A percentile compares a stretch with the other conserved stretches of the same genome.
Evolutionary conservation across 2,329 filamentous ascomycete genomes (phyloP).

Genomic region (Lecanicillium sp.): DNA sequence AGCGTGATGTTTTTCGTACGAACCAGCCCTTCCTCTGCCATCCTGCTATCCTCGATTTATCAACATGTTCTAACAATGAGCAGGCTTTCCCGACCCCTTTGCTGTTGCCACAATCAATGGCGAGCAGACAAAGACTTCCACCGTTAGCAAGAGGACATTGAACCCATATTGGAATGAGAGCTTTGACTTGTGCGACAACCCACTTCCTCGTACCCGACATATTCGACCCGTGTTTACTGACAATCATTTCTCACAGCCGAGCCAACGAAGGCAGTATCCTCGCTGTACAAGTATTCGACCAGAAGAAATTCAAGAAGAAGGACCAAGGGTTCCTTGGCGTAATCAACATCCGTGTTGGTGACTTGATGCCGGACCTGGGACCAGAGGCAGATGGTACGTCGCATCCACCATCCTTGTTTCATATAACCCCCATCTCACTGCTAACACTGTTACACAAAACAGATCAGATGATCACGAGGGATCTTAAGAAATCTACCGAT

Average conservation of each 20-base stretch:
- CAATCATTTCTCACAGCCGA: constrained; percentile 44
- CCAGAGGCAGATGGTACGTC: constrained; percentile 80
- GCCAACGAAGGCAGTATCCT: constrained; percentile 94
- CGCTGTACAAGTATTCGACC: constrained; percentile 96
- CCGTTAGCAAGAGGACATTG: constrained; percentile 91
- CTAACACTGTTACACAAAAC: constrained; percentile 17
- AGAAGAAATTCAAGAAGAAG: constrained; percentile 99
- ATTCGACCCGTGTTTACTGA: too few species aligned
- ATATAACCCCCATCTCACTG: constrained; percentile 15
- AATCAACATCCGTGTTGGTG: constrained; percentile 92
- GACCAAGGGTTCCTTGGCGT: constrained; percentile 97
- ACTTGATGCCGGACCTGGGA: constrained; percentile 77
- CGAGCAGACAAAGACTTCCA: constrained; percentile 97
- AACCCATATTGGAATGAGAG: constrained; percentile 99
- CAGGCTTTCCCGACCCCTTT: constrained; percentile 96
- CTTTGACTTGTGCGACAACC: constrained; percentile 78
- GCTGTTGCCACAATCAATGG: constrained; percentile 94
- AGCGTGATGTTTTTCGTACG: constrained; percentile 98
- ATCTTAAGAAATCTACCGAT: constrained; percentile 96
- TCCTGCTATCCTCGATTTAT: neutral
- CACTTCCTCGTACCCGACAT: constrained; percentile 1
- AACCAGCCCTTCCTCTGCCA: constrained; percentile 16
- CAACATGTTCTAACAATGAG: constrained; percentile 19
- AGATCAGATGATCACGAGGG: constrained; percentile 98
- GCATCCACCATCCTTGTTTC: constrained; percentile 9